These are phyloP conservation scores for Candida morakotiae DNA, from an alignment of 805 yeast genomes.

Conservation along the genomic window DNA sequence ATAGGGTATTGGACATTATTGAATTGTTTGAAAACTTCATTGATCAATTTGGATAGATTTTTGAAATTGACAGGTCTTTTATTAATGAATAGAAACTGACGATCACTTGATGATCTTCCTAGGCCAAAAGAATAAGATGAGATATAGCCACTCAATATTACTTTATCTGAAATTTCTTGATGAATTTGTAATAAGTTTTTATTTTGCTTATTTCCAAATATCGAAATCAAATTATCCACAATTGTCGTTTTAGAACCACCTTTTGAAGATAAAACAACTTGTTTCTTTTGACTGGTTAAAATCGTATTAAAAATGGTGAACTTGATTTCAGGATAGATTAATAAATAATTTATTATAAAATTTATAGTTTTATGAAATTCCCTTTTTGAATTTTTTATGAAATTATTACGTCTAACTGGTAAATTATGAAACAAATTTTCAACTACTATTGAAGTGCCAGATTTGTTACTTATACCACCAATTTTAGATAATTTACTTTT, in stretches of 20 bases:
- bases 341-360: conserved; percentile 62
- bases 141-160: conserved; percentile 54
- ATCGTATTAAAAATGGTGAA: conserved; percentile 54
- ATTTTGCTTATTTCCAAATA: conserved; percentile 68
- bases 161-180: conserved; percentile 30
- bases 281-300: conserved; percentile 36
- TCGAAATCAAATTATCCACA: conserved; percentile 53
- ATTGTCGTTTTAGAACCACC: conserved; percentile 41
- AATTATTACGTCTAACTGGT: conserved; percentile 81
- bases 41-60: conserved; percentile 52
- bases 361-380: conserved; percentile 70
- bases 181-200: conserved; percentile 54
- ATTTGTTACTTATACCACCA: conserved; percentile 15
- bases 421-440: conserved; percentile 57
- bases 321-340: conserved; percentile 55
- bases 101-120: conserved; percentile 59
- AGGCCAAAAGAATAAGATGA: conserved; percentile 79
- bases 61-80: conserved; percentile 67
- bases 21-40: conserved; percentile 68
- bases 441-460: conserved; percentile 66
- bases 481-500: conserved; percentile 37
- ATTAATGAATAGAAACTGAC: conserved; percentile 75
- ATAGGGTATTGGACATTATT: conserved; percentile 75
- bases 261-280: conserved; percentile 54
- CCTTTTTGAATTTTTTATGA: conserved; percentile 59